Conservation (phyloP, 2,329 filamentous ascomycete species). For the Trichoderma brevicompactum region DNA sequence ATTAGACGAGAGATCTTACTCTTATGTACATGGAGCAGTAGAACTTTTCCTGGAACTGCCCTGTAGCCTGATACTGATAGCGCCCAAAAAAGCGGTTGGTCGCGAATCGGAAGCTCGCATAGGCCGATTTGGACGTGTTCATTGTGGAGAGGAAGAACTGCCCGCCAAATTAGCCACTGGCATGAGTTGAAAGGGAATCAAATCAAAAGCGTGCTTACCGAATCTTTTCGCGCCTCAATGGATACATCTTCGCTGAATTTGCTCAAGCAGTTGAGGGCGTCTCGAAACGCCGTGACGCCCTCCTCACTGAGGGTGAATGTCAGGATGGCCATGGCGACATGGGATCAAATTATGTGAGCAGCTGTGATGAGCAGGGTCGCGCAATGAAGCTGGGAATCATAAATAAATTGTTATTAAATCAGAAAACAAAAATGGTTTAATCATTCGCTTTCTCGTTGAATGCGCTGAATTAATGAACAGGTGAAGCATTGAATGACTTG, state of each 20-base stretch:
- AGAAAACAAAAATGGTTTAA: background rate
- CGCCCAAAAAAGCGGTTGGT: slow-evolving; percentile 71
- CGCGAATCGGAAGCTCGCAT: slow-evolving; percentile 72
- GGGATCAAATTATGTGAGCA: background rate
- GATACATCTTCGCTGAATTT: slow-evolving; percentile 82
- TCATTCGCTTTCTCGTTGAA: background rate
- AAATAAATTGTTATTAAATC: background rate
- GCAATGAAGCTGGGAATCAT: background rate
- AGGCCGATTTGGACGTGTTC: slow-evolving; percentile 80
- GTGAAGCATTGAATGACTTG: background rate
- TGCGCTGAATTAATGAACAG: background rate
- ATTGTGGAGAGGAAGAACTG: slow-evolving; percentile 75
- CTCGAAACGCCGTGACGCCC: slow-evolving; percentile 70
- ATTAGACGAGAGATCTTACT: slow-evolving; percentile 43
- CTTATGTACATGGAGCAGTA: slow-evolving; percentile 77
- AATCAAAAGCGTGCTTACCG: slow-evolving; percentile 49
- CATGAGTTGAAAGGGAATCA: background rate
- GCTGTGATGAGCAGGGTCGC: background rate
- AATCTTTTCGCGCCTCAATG: slow-evolving; percentile 71
- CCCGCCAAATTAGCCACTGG: background rate
- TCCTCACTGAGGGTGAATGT: slow-evolving; percentile 76
- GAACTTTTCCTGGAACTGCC: slow-evolving; percentile 63
- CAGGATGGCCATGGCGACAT: slow-evolving; percentile 60
- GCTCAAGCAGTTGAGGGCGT: slow-evolving; percentile 72
- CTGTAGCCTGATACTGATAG: slow-evolving; percentile 66